Evolutionary conservation across 306 rosid genomes (phyloP).

Genomic region (Fagus crenata): DNA sequence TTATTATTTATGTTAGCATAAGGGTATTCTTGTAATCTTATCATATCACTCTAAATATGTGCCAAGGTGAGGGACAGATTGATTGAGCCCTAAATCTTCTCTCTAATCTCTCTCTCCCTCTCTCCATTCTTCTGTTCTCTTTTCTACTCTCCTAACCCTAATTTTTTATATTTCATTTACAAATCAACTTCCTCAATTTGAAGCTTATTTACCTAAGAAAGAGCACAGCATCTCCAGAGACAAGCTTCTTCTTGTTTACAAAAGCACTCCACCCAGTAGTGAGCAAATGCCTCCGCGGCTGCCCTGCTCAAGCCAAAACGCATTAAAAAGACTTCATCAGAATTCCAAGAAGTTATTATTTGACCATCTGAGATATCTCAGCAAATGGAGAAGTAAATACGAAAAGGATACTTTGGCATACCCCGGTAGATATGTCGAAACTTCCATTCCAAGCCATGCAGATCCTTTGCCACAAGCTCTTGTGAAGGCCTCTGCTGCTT

Average conservation of each 20-base stretch:
- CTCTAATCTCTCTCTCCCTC: too few species aligned
- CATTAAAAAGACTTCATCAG: neutral
- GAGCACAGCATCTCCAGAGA: slow-evolving; percentile 96
- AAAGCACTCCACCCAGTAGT: slow-evolving; percentile 99
- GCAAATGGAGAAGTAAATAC: neutral
- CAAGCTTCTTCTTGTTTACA: slow-evolving; percentile 96
- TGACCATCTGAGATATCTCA: neutral
- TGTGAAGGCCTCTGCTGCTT: slow-evolving; percentile 93
- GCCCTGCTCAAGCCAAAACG: slow-evolving; percentile 58
- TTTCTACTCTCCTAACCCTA: too few species aligned
- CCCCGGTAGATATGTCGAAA: slow-evolving; percentile 96
- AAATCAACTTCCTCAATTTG: neutral
- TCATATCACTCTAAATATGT: too few species aligned
- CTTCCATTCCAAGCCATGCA: slow-evolving; percentile 89
- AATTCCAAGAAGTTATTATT: neutral
- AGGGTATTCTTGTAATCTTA: too few species aligned
- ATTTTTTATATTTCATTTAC: too few species aligned
- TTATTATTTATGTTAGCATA: too few species aligned
- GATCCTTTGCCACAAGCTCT: slow-evolving; percentile 95
- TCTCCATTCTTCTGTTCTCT: too few species aligned
- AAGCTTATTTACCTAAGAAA: slow-evolving; percentile 67
- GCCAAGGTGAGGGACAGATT: neutral
- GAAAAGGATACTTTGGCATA: slow-evolving; percentile 28
- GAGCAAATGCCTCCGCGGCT: slow-evolving; percentile 97
- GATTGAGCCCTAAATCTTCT: neutral